These are phyloP conservation scores for sweet orange (Citrus sinensis) DNA, from an alignment of 345 rosid species.

Conservation along the genomic window DNA sequence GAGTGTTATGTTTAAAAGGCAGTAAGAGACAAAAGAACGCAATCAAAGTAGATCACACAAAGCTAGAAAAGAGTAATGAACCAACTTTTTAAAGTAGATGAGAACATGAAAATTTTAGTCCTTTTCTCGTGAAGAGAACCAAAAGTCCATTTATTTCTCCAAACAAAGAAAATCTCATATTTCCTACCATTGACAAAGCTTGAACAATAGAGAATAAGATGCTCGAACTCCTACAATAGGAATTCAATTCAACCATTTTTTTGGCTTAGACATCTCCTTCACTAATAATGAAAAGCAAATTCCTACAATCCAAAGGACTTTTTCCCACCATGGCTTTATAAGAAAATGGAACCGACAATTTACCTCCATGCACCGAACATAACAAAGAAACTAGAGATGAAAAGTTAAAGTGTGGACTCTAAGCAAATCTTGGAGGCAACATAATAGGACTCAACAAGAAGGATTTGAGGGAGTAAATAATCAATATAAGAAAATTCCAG, in stretches of 20 bases:
- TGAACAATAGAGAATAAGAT: not conserved
- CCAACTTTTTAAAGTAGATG: not conserved
- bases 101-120: not conserved
- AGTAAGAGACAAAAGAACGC: not conserved
- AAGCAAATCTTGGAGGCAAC: not conserved
- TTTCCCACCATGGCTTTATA: not conserved
- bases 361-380: not conserved
- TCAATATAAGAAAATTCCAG: not conserved
- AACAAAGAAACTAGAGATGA: not conserved
- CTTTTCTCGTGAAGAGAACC: not conserved
- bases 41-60: not conserved
- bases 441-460: not conserved
- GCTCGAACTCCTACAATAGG: not conserved
- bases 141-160: not conserved
- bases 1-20: no score
- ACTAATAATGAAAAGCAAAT: not conserved
- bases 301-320: not conserved
- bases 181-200: not conserved
- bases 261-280: not conserved
- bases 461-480: not conserved
- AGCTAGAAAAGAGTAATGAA: not conserved
- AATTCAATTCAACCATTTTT: not conserved
- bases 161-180: not conserved
- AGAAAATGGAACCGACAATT: not conserved
- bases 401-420: not conserved